These are phyloP conservation scores for Coemansia sp. DNA, from an alignment of 192 early-diverging fungal genomes.

Conservation along the genomic window DNA sequence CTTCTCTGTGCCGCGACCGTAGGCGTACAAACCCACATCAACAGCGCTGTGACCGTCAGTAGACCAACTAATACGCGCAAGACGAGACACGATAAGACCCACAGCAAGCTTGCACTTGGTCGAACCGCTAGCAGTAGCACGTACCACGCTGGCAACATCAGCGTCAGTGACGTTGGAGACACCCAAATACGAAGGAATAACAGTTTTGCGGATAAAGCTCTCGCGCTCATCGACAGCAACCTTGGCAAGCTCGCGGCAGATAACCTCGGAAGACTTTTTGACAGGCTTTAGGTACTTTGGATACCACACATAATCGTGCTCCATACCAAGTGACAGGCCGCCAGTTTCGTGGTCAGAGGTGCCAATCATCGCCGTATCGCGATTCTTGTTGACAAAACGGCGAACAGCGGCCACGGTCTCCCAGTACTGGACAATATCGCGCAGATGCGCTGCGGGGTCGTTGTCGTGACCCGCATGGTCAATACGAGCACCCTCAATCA, in stretches of 20 bases:
- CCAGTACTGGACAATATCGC: slow-evolving; percentile 64
- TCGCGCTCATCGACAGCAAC: neutral
- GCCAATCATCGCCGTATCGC: slow-evolving; percentile 59
- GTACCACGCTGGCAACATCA: slow-evolving; percentile 21
- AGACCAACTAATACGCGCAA: slow-evolving; percentile 63
- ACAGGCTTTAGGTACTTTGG: slow-evolving; percentile 38
- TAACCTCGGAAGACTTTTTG: slow-evolving; percentile 31
- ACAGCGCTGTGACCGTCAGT: slow-evolving; percentile 90
- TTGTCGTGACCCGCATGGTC: slow-evolving; percentile 65
- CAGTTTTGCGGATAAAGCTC: slow-evolving; percentile 8
- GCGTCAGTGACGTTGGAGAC: slow-evolving; percentile 30
- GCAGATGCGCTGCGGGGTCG: slow-evolving; percentile 64
- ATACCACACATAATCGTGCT: slow-evolving; percentile 61
- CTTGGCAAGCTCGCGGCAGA: slow-evolving; percentile 23
- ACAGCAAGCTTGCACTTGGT: slow-evolving; percentile 23
- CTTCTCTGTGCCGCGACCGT: slow-evolving; percentile 39
- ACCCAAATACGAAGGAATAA: slow-evolving; percentile 37
- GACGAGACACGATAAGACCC: slow-evolving; percentile 24
- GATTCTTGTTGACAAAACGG: slow-evolving; percentile 52
- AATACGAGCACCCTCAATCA: slow-evolving; percentile 68
- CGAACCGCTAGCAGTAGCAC: neutral
- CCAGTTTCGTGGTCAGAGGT: slow-evolving; percentile 71
- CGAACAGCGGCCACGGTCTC: slow-evolving; percentile 50
- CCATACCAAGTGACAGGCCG: slow-evolving; percentile 57
- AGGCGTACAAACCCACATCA: slow-evolving; percentile 84